These are phyloP conservation scores for Neurospora intermedia DNA, from an alignment of 495 filamentous ascomycete genomes.

Conservation along the genomic window DNA sequence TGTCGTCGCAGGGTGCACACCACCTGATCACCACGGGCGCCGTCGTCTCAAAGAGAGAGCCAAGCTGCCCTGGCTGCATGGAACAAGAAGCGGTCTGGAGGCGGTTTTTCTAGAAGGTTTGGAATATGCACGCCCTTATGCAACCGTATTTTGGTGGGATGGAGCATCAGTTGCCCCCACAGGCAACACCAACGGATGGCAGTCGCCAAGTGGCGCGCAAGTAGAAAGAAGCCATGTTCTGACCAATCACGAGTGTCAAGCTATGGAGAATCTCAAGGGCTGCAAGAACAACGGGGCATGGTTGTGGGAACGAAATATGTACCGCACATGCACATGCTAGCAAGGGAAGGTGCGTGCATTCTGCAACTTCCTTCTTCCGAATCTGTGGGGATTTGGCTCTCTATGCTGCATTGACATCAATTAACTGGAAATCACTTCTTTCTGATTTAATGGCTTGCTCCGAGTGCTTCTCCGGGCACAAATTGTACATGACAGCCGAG, in stretches of 20 bases:
- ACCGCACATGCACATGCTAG: not conserved
- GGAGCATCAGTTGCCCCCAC: not conserved
- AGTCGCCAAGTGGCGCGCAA: not conserved
- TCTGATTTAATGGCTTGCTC: not conserved
- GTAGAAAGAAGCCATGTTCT: not conserved
- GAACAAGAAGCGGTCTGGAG: not conserved
- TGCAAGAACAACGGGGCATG: not conserved
- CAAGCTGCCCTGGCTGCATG: not conserved
- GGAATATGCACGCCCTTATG: not conserved
- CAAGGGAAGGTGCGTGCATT: not conserved
- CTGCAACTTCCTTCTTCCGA: not conserved
- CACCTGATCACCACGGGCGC: not conserved
- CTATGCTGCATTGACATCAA: not conserved
- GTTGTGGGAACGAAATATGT: not conserved
- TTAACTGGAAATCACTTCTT: not conserved
- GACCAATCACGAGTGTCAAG: not conserved
- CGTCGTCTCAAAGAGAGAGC: not conserved
- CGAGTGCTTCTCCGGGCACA: not conserved
- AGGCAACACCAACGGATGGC: not conserved
- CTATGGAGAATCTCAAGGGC: not conserved
- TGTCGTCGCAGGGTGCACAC: not conserved
- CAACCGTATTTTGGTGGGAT: not conserved
- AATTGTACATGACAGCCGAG: not conserved
- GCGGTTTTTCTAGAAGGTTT: not conserved
- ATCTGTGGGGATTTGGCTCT: not conserved